These are phyloP conservation scores for Funneliformis mosseae DNA, from an alignment of 192 early-diverging fungal species.

Conservation along the genomic window DNA sequence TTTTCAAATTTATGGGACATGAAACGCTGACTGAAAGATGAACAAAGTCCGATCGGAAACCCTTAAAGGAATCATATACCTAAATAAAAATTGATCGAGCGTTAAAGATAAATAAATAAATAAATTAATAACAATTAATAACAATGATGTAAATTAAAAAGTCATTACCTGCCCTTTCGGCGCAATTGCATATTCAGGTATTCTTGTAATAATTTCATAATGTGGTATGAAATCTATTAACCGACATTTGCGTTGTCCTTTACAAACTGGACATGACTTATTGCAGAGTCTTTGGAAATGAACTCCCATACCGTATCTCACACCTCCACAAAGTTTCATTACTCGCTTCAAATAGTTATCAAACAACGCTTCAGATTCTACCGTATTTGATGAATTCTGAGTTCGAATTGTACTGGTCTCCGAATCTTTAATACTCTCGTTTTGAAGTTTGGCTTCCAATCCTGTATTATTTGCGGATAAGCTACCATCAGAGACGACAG, in stretches of 20 bases:
- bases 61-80: constrained; percentile 48
- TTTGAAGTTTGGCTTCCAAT: constrained; percentile 24
- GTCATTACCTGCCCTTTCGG: constrained; percentile 36
- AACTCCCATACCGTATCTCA: constrained; percentile 48
- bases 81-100: background rate
- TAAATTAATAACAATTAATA: background rate
- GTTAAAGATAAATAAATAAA: background rate
- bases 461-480: constrained; percentile 19
- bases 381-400: background rate
- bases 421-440: background rate
- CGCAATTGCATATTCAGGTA: constrained; percentile 37
- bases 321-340: constrained; percentile 45
- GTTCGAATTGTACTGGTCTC: constrained; percentile 1
- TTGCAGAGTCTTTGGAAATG: constrained; percentile 44
- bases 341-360: constrained; percentile 31
- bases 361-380: background rate
- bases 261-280: constrained; percentile 28
- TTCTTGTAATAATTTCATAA: constrained; percentile 43
- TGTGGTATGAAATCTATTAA: constrained; percentile 44
- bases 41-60: constrained; percentile 51
- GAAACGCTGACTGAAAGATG: constrained; percentile 47
- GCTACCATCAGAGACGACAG: constrained; percentile 30
- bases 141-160: background rate
- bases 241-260: constrained; percentile 38
- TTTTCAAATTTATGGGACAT: constrained; percentile 31